Percentiles rank a stretch among this genome's conserved stretches.
Evolutionary conservation across 306 rosid genomes (phyloP).

Genomic region (Styphnolobium japonicum): DNA sequence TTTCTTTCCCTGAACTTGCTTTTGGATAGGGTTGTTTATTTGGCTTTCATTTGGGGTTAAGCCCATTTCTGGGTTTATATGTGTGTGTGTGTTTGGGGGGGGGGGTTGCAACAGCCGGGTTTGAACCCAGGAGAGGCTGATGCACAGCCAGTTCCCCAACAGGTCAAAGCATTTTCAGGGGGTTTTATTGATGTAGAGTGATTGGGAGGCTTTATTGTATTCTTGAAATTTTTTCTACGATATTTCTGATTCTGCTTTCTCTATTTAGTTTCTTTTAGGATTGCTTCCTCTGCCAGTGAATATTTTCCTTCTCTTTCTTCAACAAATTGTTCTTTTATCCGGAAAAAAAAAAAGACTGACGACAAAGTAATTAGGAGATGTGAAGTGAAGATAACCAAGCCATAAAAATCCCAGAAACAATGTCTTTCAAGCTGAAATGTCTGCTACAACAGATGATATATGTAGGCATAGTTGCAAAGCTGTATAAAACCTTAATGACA

Average conservation of each 20-base stretch:
- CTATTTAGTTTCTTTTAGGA: not conserved
- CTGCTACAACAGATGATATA: not conserved
- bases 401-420: not conserved
- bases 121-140: not conserved
- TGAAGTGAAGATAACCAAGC: not conserved
- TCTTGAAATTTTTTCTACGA: not conserved
- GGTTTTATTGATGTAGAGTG: not conserved
- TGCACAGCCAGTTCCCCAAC: not conserved
- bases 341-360: not conserved
- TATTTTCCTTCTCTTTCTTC: not conserved
- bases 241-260: not conserved
- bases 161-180: not conserved
- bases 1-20: not conserved
- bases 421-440: not conserved
- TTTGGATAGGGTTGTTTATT: not conserved
- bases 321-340: not conserved
- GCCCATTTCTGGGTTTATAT: not conserved
- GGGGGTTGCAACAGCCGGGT: not conserved
- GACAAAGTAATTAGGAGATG: not conserved
- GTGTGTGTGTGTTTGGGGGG: not conserved
- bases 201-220: not conserved
- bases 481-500: not conserved
- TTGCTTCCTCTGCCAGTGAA: too few relatives aligned
- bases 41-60: not conserved
- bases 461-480: not conserved